Conservation (phyloP, 805 yeast genomes). For the Blastobotrys attinorum region DNA sequence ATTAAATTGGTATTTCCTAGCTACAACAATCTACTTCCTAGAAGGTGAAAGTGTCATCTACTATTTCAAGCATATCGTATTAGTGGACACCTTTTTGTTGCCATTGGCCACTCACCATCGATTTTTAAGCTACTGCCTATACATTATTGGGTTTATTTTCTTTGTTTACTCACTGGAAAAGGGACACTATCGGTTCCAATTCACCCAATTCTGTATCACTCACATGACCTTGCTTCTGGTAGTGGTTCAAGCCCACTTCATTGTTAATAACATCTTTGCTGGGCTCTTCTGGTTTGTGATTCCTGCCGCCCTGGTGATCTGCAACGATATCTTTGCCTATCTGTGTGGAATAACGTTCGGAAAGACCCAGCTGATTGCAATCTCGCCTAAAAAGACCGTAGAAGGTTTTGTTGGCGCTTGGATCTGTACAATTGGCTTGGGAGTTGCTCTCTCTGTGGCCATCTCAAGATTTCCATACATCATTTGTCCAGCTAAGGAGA, state of each 20-base stretch:
- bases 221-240: constrained; percentile 89
- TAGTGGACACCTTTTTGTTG: constrained; percentile 44
- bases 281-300: constrained; percentile 93
- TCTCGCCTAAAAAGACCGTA: constrained; percentile 94
- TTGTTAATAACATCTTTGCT: constrained; percentile 77
- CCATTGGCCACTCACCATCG: constrained; percentile 70
- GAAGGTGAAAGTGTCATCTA: constrained; percentile 78
- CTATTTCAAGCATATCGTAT: constrained; percentile 50
- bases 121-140: constrained; percentile 74
- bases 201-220: constrained; percentile 86
- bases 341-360: constrained; percentile 97
- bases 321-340: constrained; percentile 94
- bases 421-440: constrained; percentile 79
- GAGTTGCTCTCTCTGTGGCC: constrained; percentile 55
- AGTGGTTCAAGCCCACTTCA: constrained; percentile 89
- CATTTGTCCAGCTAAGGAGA: constrained; percentile 78
- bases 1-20: constrained; percentile 88
- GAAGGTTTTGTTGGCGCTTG: constrained; percentile 98
- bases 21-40: constrained; percentile 79
- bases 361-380: constrained; percentile 79
- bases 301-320: constrained; percentile 86
- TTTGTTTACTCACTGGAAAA: constrained; percentile 85
- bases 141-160: constrained; percentile 79
- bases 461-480: constrained; percentile 62
- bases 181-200: constrained; percentile 85